Evolutionary conservation across 2,329 filamentous ascomycete species (phyloP), one percentile per base, ranked within the genome.

Genomic region (Cladophialophora psammophila): DNA sequence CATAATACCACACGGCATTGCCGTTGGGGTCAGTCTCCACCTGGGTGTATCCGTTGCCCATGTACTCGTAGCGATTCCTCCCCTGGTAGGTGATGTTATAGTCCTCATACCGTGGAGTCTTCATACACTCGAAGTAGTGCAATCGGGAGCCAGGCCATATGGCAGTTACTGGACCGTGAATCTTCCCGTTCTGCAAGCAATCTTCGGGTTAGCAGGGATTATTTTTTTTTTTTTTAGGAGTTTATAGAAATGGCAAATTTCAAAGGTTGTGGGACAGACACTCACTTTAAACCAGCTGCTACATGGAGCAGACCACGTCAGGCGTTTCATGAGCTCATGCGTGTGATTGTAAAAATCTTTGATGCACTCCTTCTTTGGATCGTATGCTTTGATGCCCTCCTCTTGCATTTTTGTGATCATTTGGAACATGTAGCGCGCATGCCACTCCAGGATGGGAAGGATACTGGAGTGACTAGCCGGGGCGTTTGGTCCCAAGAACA

Each of bases 51-150:
- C 82, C 81, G 75, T 82, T 77, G 15, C 75, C 76, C n/a, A 80
- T 72, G 70, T 76, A 81, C 12, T 77, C 76, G 66, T 78, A 81
- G 7, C 76, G 72, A 70, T 81, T 81, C 52, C 73, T 74, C 66
- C 76, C 74, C 10, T 74, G 73, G 68, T 78, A 78, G 42, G 71
- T 71, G 60, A 78, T 75, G 12, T 76, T 71, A 70, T 76, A 77
- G 58, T 75, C 69, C 63, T 78, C 75, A 53, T 72, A 78, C 5
- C 76, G 73, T 36, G 77, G 76, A 40, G 76, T 67, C 67, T 78
- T 76, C 69, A 78, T 77, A 10, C 74, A 70, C 36, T 65, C 63
- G 15, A 65, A 60, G 35, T 57, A 69, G 34, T 67, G 65, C 5
- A 69, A 36, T 18, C 42, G 20, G 36, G 55, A 62, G 1, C 68